Conservation (phyloP, 2,329 filamentous ascomycete species). For the Rutstroemia sp. region DNA sequence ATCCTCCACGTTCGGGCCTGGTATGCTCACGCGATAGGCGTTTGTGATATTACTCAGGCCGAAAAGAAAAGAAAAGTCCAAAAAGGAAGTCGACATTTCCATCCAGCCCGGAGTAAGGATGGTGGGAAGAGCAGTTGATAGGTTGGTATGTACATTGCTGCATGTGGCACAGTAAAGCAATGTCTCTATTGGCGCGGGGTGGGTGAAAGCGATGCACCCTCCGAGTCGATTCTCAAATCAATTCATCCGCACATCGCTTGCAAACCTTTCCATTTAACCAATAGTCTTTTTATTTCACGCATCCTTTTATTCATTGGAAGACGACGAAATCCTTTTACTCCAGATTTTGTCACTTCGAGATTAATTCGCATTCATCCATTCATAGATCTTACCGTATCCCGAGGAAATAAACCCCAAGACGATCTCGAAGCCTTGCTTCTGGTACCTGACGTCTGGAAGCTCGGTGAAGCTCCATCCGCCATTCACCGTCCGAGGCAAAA, state of each 20-base stretch:
- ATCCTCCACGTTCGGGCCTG: too few species aligned
- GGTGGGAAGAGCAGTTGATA: neutral
- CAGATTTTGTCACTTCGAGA: neutral
- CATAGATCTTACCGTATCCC: constrained; percentile 4
- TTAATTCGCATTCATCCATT: neutral
- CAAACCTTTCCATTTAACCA: neutral
- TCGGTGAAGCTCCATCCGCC: neutral
- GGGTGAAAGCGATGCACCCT: neutral
- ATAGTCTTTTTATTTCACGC: neutral
- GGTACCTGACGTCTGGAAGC: constrained; percentile 9
- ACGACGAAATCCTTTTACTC: neutral
- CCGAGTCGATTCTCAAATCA: constrained; percentile 3
- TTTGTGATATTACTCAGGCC: too few species aligned
- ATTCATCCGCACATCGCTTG: neutral
- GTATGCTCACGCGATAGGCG: too few species aligned
- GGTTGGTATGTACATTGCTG: neutral
- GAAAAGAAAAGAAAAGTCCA: too few species aligned
- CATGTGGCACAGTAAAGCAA: constrained; percentile 1
- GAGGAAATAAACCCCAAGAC: neutral
- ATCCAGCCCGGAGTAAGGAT: neutral
- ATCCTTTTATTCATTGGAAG: constrained; percentile 5
- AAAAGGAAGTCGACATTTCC: too few species aligned
- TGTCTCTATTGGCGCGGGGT: neutral
- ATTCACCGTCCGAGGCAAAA: constrained; percentile 4
- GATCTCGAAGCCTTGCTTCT: neutral